Evolutionary conservation across 2,329 filamentous ascomycete species (phyloP).

Genomic region (Calonectria crousiana): DNA sequence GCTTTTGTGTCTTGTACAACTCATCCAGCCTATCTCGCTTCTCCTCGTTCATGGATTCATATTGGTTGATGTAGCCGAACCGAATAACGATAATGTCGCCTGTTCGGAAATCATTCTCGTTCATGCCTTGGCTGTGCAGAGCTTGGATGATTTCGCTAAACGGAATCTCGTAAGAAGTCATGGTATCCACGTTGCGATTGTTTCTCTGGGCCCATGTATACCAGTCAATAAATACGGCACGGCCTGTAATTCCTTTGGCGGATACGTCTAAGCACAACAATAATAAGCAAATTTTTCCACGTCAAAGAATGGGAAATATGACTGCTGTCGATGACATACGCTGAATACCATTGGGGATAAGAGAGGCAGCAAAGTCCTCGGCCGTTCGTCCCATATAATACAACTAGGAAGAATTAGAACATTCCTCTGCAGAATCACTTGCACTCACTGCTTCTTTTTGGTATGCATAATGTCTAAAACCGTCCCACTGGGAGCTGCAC

Average conservation of each 20-base stretch:
- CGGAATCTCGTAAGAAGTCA: constrained; percentile 31
- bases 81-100: constrained; percentile 38
- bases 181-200: constrained; percentile 28
- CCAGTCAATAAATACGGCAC: constrained; percentile 35
- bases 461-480: constrained; percentile 41
- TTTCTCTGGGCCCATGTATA: constrained; percentile 31
- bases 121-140: constrained; percentile 27
- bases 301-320: fast-evolving
- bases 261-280: constrained; percentile 18
- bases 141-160: constrained; percentile 30
- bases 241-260: constrained; percentile 27
- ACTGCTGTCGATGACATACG: constrained; percentile 14
- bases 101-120: not conserved
- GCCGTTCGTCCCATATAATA: constrained; percentile 42
- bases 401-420: constrained; percentile 20
- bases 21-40: constrained; percentile 31
- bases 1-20: constrained; percentile 19
- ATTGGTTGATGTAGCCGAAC: constrained; percentile 37
- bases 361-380: constrained; percentile 32
- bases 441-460: constrained; percentile 34
- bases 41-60: constrained; percentile 27
- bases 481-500: constrained; percentile 42
- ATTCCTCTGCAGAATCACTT: not conserved
- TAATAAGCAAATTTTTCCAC: no score
- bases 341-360: constrained; percentile 38